These are phyloP conservation scores for Scheffersomyces illinoinensis DNA, from an alignment of 1,139 yeast genomes.

Conservation along the genomic window DNA sequence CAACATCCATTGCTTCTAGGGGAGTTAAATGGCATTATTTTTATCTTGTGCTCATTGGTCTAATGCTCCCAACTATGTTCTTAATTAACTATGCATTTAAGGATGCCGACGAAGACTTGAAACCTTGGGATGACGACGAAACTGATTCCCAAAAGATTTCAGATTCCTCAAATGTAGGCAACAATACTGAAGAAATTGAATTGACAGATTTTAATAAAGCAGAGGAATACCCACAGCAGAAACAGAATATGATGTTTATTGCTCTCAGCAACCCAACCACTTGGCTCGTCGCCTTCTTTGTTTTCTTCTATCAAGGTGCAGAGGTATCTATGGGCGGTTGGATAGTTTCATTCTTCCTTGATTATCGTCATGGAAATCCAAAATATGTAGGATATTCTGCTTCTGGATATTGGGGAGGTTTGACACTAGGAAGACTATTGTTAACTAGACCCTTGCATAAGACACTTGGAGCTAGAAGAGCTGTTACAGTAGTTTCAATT, in stretches of 20 bases:
- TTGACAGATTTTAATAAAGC: not conserved
- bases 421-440: slow-evolving; percentile 56
- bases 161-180: not conserved
- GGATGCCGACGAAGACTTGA: slow-evolving; percentile 45
- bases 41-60: slow-evolving; percentile 49
- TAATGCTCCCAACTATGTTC: slow-evolving; percentile 28
- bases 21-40: slow-evolving; percentile 57
- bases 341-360: slow-evolving; percentile 61
- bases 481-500: slow-evolving; percentile 33
- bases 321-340: slow-evolving; percentile 71
- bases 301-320: slow-evolving; percentile 62
- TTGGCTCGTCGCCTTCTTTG: slow-evolving; percentile 53
- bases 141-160: not conserved
- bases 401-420: slow-evolving; percentile 70
- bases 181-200: slow-evolving; percentile 1
- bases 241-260: slow-evolving; percentile 5
- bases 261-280: slow-evolving; percentile 44
- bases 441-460: slow-evolving; percentile 42
- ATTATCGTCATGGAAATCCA: slow-evolving; percentile 48
- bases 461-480: slow-evolving; percentile 45
- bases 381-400: slow-evolving; percentile 57
- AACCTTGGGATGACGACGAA: slow-evolving; percentile 29
- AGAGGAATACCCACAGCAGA: not conserved
- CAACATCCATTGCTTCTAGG: slow-evolving; percentile 50
- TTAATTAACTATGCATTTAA: slow-evolving; percentile 37